Evolutionary conservation across 192 early-diverging fungal genomes (phyloP).

Genomic region (Tieghemiomyces parasiticus): DNA sequence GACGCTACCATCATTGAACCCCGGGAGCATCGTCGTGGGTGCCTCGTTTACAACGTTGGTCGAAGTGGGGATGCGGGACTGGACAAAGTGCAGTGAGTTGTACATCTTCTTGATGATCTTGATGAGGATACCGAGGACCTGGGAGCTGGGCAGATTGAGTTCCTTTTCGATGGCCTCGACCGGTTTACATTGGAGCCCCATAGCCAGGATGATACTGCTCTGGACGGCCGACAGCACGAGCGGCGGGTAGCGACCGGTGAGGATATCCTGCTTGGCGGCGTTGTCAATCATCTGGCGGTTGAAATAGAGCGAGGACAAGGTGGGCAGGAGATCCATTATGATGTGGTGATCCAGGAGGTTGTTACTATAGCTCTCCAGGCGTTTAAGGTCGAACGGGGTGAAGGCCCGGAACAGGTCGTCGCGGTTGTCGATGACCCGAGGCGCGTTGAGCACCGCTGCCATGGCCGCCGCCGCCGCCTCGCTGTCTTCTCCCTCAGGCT

Average conservation of each 20-base stretch:
- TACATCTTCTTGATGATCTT: slow-evolving; percentile 84
- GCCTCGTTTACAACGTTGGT: slow-evolving; percentile 28
- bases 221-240: slow-evolving; percentile 77
- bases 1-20: slow-evolving; percentile 18
- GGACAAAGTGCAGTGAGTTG: slow-evolving; percentile 44
- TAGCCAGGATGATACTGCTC: slow-evolving; percentile 67
- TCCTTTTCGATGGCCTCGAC: slow-evolving; percentile 83
- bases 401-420: slow-evolving; percentile 28
- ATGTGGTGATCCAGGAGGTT: slow-evolving; percentile 97
- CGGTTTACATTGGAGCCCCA: slow-evolving; percentile 87
- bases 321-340: slow-evolving; percentile 80
- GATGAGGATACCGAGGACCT: slow-evolving; percentile 87
- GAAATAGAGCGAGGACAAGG: slow-evolving; percentile 70
- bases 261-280: slow-evolving; percentile 7
- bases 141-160: slow-evolving; percentile 59
- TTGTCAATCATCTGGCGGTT: slow-evolving; percentile 34
- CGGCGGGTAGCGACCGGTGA: slow-evolving; percentile 5
- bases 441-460: slow-evolving; percentile 13
- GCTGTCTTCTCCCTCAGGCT: not conserved
- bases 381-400: slow-evolving; percentile 81
- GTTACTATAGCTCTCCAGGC: slow-evolving; percentile 89
- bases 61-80: no score
- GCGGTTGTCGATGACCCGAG: slow-evolving; percentile 17
- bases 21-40: slow-evolving; percentile 11
- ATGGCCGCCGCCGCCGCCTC: not conserved